Evolutionary conservation across 352 stramenopile species (phyloP).

Genomic region (Phytophthora meadii): DNA sequence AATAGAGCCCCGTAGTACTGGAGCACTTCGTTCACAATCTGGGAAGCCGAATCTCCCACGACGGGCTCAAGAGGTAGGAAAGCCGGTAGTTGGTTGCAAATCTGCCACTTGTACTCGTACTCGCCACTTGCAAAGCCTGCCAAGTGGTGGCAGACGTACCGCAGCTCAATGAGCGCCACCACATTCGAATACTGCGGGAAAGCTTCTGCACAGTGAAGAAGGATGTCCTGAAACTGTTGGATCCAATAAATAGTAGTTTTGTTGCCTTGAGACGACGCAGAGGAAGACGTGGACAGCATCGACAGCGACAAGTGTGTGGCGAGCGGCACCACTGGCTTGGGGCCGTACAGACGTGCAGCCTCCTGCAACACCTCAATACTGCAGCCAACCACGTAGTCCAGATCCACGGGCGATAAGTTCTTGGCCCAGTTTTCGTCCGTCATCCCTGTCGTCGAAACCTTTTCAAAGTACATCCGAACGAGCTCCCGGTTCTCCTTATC

Average conservation of each 20-base stretch:
- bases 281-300: slow-evolving; percentile 45
- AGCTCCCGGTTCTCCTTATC: slow-evolving; percentile 79
- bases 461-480: slow-evolving; percentile 83
- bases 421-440: slow-evolving; percentile 67
- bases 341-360: slow-evolving; percentile 73
- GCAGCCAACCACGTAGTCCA: slow-evolving; percentile 62
- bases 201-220: slow-evolving; percentile 68
- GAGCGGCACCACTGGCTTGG: slow-evolving; percentile 42
- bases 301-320: slow-evolving; percentile 48
- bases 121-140: slow-evolving; percentile 61
- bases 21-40: slow-evolving; percentile 81
- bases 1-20: slow-evolving; percentile 79
- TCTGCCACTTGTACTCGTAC: slow-evolving; percentile 79
- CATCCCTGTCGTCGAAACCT: slow-evolving; percentile 75
- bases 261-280: slow-evolving; percentile 46
- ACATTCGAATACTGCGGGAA: slow-evolving; percentile 76
- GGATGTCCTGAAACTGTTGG: slow-evolving; percentile 78
- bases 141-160: slow-evolving; percentile 85
- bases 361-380: slow-evolving; percentile 82
- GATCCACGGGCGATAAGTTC: slow-evolving; percentile 46
- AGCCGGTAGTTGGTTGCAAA: slow-evolving; percentile 67
- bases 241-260: slow-evolving; percentile 82
- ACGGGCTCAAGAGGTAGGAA: slow-evolving; percentile 56
- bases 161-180: slow-evolving; percentile 77
- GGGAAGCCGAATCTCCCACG: slow-evolving; percentile 63